phyloP scores from a whole-genome alignment of 1,284 basidiomycete genomes.

The Melampsora larici-populina region DNA sequence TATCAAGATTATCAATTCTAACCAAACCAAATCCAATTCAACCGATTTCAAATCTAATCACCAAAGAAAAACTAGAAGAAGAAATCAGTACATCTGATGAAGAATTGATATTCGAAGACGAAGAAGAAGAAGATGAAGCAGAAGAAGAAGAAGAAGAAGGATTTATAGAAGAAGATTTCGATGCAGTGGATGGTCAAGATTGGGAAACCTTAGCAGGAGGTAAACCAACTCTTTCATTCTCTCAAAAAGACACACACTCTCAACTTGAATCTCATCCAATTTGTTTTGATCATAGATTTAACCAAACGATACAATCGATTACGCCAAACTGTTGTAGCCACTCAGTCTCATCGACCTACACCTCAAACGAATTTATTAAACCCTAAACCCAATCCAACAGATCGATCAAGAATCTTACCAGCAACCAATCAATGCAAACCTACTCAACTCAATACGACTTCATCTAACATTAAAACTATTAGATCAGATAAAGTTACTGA shows the following conservation, averaged over 20 bases:
- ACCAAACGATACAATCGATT: constrained; percentile 90
- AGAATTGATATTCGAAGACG: constrained; percentile 6
- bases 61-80: not conserved
- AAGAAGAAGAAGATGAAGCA: constrained; percentile 57
- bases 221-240: constrained; percentile 50
- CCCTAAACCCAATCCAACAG: not conserved
- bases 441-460: constrained; percentile 42
- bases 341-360: not conserved
- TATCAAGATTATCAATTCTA: too few species aligned
- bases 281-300: constrained; percentile 65
- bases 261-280: too few species aligned
- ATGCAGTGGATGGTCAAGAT: constrained; percentile 66
- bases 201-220: constrained; percentile 81
- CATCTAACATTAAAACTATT: constrained; percentile 39
- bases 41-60: too few species aligned
- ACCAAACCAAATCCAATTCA: too few species aligned
- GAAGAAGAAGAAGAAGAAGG: constrained; percentile 58
- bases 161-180: constrained; percentile 43
- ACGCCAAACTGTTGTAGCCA: constrained; percentile 29
- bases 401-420: constrained; percentile 10
- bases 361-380: constrained; percentile 5
- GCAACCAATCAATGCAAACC: constrained; percentile 40
- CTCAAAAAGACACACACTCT: not conserved
- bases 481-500: constrained; percentile 43
- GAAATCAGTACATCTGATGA: not conserved